Evolutionary conservation across 164 flowering plant genomes (phyloP).

Genomic region (Paratinospora sagittata): DNA sequence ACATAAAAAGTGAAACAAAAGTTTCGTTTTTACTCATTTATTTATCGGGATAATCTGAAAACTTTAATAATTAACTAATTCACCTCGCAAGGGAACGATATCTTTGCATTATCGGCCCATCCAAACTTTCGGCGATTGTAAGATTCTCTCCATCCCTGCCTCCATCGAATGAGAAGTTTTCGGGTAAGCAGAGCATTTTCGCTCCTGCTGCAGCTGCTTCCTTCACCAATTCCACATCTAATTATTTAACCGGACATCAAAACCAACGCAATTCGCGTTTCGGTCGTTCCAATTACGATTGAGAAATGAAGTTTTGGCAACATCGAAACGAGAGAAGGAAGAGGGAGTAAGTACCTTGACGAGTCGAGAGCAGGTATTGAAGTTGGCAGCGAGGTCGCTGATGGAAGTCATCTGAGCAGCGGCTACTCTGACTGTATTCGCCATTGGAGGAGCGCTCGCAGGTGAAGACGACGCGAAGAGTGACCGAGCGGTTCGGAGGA

Average conservation of each 20-base stretch:
- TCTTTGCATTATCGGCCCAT: conserved; percentile 79
- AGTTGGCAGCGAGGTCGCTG: conserved; percentile 71
- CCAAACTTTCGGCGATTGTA: conserved; percentile 61
- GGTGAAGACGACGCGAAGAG: conserved; percentile 12
- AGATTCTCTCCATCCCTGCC: conserved; percentile 62
- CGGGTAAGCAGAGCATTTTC: conserved; percentile 80
- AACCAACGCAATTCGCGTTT: too few relatives aligned
- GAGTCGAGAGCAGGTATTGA: conserved; percentile 73
- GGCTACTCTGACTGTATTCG: conserved; percentile 59
- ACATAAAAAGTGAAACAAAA: too few relatives aligned
- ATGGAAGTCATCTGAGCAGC: conserved; percentile 94
- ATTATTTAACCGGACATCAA: not conserved
- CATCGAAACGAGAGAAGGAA: too few relatives aligned
- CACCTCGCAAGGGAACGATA: conserved; percentile 89
- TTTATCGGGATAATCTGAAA: too few relatives aligned
- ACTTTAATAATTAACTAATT: too few relatives aligned
- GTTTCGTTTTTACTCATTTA: too few relatives aligned
- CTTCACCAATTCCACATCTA: conserved; percentile 28
- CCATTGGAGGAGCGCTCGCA: conserved; percentile 31
- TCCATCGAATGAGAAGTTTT: conserved; percentile 69
- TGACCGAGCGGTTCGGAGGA: not conserved
- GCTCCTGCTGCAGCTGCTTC: conserved; percentile 92
- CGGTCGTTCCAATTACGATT: too few relatives aligned
- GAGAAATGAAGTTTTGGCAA: too few relatives aligned
- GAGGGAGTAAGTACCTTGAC: conserved; percentile 43